Conservation (phyloP, 1,139 yeast species). For the Meyerozyma elateridarum region DNA sequence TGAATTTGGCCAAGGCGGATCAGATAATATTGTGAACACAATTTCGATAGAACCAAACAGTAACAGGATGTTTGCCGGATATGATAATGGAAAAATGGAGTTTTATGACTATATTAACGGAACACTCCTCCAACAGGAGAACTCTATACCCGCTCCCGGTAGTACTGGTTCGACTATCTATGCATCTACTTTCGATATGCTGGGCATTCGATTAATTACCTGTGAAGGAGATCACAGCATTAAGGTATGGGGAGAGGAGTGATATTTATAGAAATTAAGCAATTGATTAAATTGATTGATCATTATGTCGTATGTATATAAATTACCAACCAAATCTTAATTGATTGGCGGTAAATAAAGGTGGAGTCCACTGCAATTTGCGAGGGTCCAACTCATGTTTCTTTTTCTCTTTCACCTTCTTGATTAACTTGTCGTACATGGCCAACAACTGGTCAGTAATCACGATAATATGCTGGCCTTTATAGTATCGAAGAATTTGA, state of each 20-base stretch:
- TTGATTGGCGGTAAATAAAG: slow-evolving; percentile 93
- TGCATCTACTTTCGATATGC: slow-evolving; percentile 70
- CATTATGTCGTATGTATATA: slow-evolving; percentile 3
- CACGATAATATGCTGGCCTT: slow-evolving; percentile 93
- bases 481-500: slow-evolving; percentile 85
- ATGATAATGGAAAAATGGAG: slow-evolving; percentile 74
- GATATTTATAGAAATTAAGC: background rate
- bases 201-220: slow-evolving; percentile 77
- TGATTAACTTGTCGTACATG: slow-evolving; percentile 68
- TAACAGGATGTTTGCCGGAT: slow-evolving; percentile 74
- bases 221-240: slow-evolving; percentile 90
- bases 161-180: slow-evolving; percentile 62
- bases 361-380: slow-evolving; percentile 86
- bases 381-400: slow-evolving; percentile 73
- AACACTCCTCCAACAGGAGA: slow-evolving; percentile 48
- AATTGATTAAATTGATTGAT: too few species aligned
- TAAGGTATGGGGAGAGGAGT: slow-evolving; percentile 73
- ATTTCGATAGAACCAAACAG: slow-evolving; percentile 57
- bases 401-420: slow-evolving; percentile 55
- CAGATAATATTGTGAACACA: slow-evolving; percentile 64
- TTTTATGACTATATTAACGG: slow-evolving; percentile 81
- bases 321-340: slow-evolving; percentile 86
- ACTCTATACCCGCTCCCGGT: slow-evolving; percentile 62
- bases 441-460: slow-evolving; percentile 78
- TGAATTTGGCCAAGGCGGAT: slow-evolving; percentile 28